Conservation (phyloP, 306 rosid genomes). For the Gastrolobium bilobum region DNA sequence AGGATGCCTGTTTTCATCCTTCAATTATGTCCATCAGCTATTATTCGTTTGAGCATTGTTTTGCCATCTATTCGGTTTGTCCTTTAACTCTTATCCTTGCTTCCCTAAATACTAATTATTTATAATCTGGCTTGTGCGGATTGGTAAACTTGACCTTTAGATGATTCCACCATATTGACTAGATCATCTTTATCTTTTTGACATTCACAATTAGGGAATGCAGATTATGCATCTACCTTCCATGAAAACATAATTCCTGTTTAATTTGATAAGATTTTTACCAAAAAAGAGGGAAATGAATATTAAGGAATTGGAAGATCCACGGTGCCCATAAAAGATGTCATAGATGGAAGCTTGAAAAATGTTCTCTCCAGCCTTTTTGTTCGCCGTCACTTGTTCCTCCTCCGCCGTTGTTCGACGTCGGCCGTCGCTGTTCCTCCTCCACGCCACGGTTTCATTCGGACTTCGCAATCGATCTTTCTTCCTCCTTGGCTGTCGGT, state of each 20-base stretch:
- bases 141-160: neutral
- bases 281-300: neutral
- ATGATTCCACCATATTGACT: neutral
- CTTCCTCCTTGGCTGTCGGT: no score
- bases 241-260: neutral
- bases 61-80: no score
- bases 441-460: no score
- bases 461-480: no score
- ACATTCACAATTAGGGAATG: neutral
- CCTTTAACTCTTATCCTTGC: no score
- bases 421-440: no score
- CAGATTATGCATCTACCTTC: neutral
- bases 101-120: neutral
- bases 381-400: no score
- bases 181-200: neutral
- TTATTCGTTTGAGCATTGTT: no score
- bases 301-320: neutral
- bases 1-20: slow-evolving; percentile 85
- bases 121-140: neutral
- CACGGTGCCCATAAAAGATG: neutral
- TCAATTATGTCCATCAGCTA: slow-evolving; percentile 76
- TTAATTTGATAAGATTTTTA: neutral
- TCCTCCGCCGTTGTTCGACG: no score
- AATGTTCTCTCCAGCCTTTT: neutral
- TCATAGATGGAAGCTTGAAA: neutral